Percentiles rank a stretch among this genome's conserved stretches.
Conservation (phyloP, 2,329 filamentous ascomycete genomes). For the Talaromyces sp. region DNA sequence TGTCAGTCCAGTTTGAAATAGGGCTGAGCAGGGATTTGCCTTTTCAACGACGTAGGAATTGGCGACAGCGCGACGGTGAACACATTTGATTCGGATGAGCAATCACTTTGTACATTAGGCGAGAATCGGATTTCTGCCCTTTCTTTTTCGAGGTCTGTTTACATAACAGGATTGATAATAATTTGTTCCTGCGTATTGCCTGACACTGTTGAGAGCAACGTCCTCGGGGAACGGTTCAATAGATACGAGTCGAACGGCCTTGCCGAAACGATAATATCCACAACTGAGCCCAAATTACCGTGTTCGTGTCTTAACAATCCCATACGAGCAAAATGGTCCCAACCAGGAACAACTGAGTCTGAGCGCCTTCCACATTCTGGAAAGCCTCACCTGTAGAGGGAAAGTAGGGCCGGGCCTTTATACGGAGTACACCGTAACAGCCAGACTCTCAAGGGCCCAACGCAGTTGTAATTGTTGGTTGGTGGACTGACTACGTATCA, state of each 20-base stretch:
- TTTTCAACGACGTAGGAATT: neutral
- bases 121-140: neutral
- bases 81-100: neutral
- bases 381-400: neutral
- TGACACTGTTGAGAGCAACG: neutral
- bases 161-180: conserved; percentile 1
- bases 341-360: neutral
- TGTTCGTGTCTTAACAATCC: neutral
- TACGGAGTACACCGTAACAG: neutral
- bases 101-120: neutral
- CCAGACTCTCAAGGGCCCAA: neutral
- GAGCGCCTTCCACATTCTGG: conserved; percentile 2
- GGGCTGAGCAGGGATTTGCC: conserved; percentile 1
- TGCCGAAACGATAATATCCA: neutral
- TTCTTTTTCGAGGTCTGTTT: neutral
- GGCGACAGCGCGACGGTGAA: neutral
- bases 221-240: neutral
- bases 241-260: neutral
- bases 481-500: neutral
- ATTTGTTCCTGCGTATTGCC: neutral
- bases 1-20: neutral
- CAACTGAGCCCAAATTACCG: neutral
- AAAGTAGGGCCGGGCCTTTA: neutral
- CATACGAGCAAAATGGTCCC: neutral
- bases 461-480: neutral